Percentiles rank a stretch among this genome's conserved stretches.
phyloP scores from a whole-genome alignment of 768 basidiomycete species.

The Dioszegia crocea region DNA sequence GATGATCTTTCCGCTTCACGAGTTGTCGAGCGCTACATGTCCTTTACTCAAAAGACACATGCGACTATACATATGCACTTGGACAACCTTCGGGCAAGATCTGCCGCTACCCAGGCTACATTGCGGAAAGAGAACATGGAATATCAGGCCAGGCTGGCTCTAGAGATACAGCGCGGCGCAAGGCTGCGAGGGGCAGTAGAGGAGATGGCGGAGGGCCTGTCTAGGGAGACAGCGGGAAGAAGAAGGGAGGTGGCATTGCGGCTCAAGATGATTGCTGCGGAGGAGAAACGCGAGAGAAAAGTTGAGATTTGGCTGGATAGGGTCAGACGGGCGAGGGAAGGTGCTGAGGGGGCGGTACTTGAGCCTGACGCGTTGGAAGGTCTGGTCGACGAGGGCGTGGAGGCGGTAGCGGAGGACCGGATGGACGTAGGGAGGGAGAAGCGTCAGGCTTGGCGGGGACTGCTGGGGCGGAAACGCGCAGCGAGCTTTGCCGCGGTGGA shows the following conservation, averaged over 20 bases:
- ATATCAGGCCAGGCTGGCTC: conserved; percentile 19
- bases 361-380: conserved; percentile 33
- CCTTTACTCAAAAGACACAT: conserved; percentile 50
- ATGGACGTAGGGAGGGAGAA: conserved; percentile 11
- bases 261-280: conserved; percentile 33
- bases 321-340: conserved; percentile 26
- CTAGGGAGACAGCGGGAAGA: conserved; percentile 46
- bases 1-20: conserved; percentile 46
- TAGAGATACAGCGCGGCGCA: conserved; percentile 24
- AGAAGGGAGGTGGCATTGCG: conserved; percentile 47
- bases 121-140: conserved; percentile 34
- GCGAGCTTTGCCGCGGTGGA: conserved; percentile 3
- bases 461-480: conserved; percentile 11
- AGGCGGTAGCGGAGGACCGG: conserved; percentile 14
- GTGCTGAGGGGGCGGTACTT: conserved; percentile 36
- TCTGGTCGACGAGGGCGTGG: conserved; percentile 39
- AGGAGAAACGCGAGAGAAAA: conserved; percentile 34
- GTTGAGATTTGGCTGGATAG: conserved; percentile 43
- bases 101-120: conserved; percentile 37
- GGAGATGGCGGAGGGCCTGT: conserved; percentile 41
- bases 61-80: conserved; percentile 45
- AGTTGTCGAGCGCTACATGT: conserved; percentile 52
- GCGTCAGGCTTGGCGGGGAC: conserved; percentile 24
- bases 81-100: conserved; percentile 39
- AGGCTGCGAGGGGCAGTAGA: conserved; percentile 39